Evolutionary conservation across 345 rosid species (phyloP).

Genomic region (Bruguiera sexangula): DNA sequence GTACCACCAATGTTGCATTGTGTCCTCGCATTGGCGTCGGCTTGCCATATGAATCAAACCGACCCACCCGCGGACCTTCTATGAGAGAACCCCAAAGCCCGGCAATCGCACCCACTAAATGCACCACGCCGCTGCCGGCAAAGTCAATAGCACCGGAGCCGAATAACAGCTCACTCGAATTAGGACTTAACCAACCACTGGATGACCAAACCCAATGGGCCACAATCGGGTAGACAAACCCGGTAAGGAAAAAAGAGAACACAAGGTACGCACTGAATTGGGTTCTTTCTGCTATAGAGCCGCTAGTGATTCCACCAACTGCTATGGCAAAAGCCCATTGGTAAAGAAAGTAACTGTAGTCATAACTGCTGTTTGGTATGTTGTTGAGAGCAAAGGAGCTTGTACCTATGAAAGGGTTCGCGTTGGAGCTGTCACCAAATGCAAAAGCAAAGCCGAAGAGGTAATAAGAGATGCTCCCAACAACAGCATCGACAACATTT

Average conservation of each 20-base stretch:
- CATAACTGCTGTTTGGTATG: slow-evolving; percentile 39
- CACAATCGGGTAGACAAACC: slow-evolving; percentile 60
- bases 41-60: slow-evolving; percentile 56
- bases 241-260: slow-evolving; percentile 59
- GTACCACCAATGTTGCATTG: slow-evolving; percentile 57
- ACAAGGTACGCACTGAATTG: slow-evolving; percentile 65
- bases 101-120: slow-evolving; percentile 51
- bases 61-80: slow-evolving; percentile 56
- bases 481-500: slow-evolving; percentile 68
- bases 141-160: slow-evolving; percentile 67
- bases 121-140: slow-evolving; percentile 61
- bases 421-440: slow-evolving; percentile 41
- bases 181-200: slow-evolving; percentile 54
- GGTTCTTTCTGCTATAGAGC: slow-evolving; percentile 73
- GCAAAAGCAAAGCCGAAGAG: slow-evolving; percentile 75
- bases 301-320: slow-evolving; percentile 62
- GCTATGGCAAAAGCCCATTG: slow-evolving; percentile 76
- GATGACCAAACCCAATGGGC: slow-evolving; percentile 69
- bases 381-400: slow-evolving; percentile 46
- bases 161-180: slow-evolving; percentile 33
- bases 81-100: slow-evolving; percentile 57
- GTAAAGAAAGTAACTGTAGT: slow-evolving; percentile 53
- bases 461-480: slow-evolving; percentile 62
- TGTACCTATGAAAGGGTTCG: slow-evolving; percentile 59
- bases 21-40: slow-evolving; percentile 54